These are phyloP conservation scores for Capronia epimyces DNA, from an alignment of 2,329 filamentous ascomycete species.

Conservation along the genomic window DNA sequence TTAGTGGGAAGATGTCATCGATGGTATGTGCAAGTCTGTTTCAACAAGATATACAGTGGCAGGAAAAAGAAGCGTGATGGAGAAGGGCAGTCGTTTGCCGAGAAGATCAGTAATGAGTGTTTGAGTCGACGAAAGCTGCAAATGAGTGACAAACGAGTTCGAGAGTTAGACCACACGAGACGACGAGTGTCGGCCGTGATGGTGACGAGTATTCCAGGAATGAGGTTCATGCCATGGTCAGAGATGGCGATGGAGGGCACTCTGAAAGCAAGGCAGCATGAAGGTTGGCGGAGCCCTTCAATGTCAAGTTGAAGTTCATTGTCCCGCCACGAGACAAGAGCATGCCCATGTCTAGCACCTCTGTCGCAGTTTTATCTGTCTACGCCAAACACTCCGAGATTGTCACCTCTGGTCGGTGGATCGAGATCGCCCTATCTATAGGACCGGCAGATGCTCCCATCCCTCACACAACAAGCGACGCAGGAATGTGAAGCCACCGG, in stretches of 20 bases:
- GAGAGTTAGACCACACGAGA: slow-evolving; percentile 3
- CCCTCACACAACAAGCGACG: background rate
- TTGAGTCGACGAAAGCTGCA: background rate
- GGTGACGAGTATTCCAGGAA: background rate
- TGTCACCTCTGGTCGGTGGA: slow-evolving; percentile 1
- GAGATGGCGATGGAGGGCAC: background rate
- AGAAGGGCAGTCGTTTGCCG: background rate
- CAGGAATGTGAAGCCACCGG: slow-evolving; percentile 1
- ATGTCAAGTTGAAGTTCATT: background rate
- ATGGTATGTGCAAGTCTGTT: background rate
- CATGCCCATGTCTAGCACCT: background rate
- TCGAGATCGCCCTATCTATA: slow-evolving; percentile 7
- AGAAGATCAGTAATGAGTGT: background rate
- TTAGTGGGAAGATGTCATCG: background rate
- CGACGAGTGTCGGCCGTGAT: background rate
- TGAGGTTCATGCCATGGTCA: background rate
- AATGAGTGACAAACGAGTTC: slow-evolving; percentile 10
- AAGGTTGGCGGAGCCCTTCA: background rate
- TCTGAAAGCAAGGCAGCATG: background rate
- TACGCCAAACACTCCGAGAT: slow-evolving; percentile 3
- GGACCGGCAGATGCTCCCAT: background rate
- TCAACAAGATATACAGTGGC: background rate
- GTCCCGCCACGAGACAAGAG: background rate
- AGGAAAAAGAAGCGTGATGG: background rate
- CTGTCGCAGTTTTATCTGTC: background rate